A percentile compares a stretch with the other conserved stretches of the same genome.
phyloP scores from a whole-genome alignment of 169 alveolate species.

The Ichthyophthirius multifiliis region DNA sequence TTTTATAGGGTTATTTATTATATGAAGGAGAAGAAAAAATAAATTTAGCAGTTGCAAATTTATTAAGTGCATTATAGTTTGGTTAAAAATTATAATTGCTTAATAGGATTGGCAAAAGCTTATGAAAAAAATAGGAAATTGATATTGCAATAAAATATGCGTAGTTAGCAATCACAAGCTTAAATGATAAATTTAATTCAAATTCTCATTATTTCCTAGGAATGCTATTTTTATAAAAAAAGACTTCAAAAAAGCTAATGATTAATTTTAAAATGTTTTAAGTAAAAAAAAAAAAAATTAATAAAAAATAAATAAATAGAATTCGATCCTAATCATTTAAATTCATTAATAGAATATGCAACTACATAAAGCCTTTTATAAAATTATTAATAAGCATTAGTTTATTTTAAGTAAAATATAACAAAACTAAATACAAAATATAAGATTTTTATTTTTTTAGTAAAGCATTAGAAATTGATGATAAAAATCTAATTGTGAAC shows the following conservation, averaged over 20 bases:
- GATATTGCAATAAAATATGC: slow-evolving; percentile 59
- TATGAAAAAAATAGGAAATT: slow-evolving; percentile 62
- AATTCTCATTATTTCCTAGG: slow-evolving; percentile 70
- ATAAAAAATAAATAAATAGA: background rate
- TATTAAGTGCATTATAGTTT: slow-evolving; percentile 47
- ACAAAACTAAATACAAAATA: background rate
- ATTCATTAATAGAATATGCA: slow-evolving; percentile 72
- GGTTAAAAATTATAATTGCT: slow-evolving; percentile 66
- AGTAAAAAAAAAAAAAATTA: background rate
- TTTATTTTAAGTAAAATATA: slow-evolving; percentile 53
- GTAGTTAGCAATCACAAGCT: slow-evolving; percentile 40
- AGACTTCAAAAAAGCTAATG: slow-evolving; percentile 51
- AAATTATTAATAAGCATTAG: slow-evolving; percentile 66
- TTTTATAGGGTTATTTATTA: slow-evolving; percentile 11
- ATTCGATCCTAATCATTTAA: slow-evolving; percentile 67
- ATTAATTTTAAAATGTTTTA: slow-evolving; percentile 54
- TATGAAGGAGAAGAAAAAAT: slow-evolving; percentile 30
- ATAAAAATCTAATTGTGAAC: slow-evolving; percentile 61
- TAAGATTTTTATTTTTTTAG: background rate
- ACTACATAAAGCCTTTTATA: slow-evolving; percentile 60
- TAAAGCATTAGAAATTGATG: slow-evolving; percentile 59
- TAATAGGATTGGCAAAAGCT: slow-evolving; percentile 66
- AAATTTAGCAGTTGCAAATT: slow-evolving; percentile 52
- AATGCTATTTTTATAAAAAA: slow-evolving; percentile 62
- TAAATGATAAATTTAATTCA: slow-evolving; percentile 46